Percentiles rank a stretch among this genome's conserved stretches.
phyloP scores from a whole-genome alignment of 2,329 filamentous ascomycete genomes.

The Penicillium brasilianum region DNA sequence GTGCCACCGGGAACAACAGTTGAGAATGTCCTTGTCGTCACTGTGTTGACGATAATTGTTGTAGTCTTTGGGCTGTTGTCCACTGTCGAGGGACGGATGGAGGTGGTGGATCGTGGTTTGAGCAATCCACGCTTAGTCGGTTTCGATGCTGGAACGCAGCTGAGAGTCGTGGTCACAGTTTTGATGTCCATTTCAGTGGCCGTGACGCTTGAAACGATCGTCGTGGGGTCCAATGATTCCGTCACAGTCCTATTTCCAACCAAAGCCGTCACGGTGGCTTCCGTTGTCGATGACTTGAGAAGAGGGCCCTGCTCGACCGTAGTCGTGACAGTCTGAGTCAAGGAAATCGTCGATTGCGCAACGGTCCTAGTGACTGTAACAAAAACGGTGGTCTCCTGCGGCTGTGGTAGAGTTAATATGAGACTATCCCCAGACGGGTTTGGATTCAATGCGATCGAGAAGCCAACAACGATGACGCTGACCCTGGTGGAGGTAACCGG shows the following conservation, averaged over 20 bases:
- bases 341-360: background rate
- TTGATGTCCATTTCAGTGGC: background rate
- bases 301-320: background rate
- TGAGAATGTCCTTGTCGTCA: too few relatives aligned
- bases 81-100: background rate
- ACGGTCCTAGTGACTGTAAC: background rate
- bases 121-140: constrained; percentile 7
- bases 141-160: background rate
- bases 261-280: background rate
- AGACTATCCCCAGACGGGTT: background rate
- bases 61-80: too few relatives aligned
- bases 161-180: constrained; percentile 3
- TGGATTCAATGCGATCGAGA: background rate
- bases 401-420: background rate
- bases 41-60: too few relatives aligned
- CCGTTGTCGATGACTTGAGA: background rate
- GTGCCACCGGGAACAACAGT: too few relatives aligned
- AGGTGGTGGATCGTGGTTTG: background rate
- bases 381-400: background rate
- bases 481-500: background rate
- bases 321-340: background rate
- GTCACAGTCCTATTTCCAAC: constrained; percentile 6
- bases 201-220: background rate
- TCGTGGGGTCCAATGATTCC: background rate
- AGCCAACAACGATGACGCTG: background rate